Conservation (phyloP, 2,329 filamentous ascomycete genomes). For the Zasmidium citrigriseum region DNA sequence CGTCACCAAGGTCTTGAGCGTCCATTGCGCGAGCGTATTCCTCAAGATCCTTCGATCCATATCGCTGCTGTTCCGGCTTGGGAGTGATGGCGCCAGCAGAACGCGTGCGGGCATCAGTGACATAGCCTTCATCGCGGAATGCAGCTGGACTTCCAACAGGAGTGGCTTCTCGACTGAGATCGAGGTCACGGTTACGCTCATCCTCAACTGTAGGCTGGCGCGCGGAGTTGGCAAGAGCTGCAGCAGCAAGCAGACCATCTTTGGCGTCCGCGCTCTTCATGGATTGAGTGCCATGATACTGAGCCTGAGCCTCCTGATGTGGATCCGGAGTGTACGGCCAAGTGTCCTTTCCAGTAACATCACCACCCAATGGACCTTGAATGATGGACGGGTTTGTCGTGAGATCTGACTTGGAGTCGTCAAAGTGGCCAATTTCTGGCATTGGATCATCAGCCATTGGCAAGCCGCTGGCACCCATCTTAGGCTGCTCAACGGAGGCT, state of each 20-base stretch:
- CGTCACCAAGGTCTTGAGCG: conserved; percentile 45
- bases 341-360: conserved; percentile 52
- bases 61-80: conserved; percentile 39
- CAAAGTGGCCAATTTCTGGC: conserved; percentile 72
- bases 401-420: conserved; percentile 63
- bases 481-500: conserved; percentile 41
- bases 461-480: conserved; percentile 68
- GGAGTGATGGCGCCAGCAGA: conserved; percentile 49
- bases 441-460: conserved; percentile 70
- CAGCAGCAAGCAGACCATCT: conserved; percentile 23
- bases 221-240: conserved; percentile 32
- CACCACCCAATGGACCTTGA: conserved; percentile 68
- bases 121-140: conserved; percentile 86
- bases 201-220: conserved; percentile 37
- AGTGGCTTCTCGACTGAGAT: conserved; percentile 20
- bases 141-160: conserved; percentile 60
- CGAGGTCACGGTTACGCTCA: conserved; percentile 4
- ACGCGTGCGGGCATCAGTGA: conserved; percentile 66
- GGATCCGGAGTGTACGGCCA: conserved; percentile 38
- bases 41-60: conserved; percentile 59
- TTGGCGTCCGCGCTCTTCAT: conserved; percentile 19
- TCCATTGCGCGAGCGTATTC: conserved; percentile 55
- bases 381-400: conserved; percentile 85
- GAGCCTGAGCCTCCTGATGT: conserved; percentile 15
- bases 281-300: conserved; percentile 17